Percentiles rank a stretch among this genome's conserved stretches.
phyloP scores from a whole-genome alignment of 2,329 filamentous ascomycete species.

The Ceratocystis cacaofunesta region DNA sequence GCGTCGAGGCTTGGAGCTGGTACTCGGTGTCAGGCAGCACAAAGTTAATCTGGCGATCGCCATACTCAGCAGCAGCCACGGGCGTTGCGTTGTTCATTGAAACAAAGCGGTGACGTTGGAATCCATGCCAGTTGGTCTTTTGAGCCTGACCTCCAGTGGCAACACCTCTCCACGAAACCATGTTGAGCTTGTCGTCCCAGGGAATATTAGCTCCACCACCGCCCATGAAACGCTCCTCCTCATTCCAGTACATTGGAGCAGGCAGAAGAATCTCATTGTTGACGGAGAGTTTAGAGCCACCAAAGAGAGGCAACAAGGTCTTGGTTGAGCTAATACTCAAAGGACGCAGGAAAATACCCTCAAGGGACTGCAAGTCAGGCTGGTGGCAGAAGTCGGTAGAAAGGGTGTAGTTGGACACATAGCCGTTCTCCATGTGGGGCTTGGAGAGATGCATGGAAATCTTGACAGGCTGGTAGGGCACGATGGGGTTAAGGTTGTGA shows the following conservation, averaged over 20 bases:
- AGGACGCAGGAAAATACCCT: slow-evolving; percentile 50
- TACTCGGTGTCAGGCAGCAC: slow-evolving; percentile 36
- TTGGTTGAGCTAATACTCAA: slow-evolving; percentile 41
- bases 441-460: slow-evolving; percentile 33
- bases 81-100: slow-evolving; percentile 55
- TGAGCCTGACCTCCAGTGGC: slow-evolving; percentile 49
- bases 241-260: slow-evolving; percentile 53
- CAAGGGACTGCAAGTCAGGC: slow-evolving; percentile 45
- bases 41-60: slow-evolving; percentile 36
- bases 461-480: slow-evolving; percentile 31
- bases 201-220: slow-evolving; percentile 36
- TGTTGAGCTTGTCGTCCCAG: slow-evolving; percentile 42
- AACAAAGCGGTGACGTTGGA: slow-evolving; percentile 62
- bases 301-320: slow-evolving; percentile 49
- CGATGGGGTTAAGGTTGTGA: slow-evolving; percentile 28
- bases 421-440: slow-evolving; percentile 40
- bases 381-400: slow-evolving; percentile 51
- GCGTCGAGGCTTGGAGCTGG: slow-evolving; percentile 23
- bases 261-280: slow-evolving; percentile 59
- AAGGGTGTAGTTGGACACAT: slow-evolving; percentile 45
- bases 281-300: slow-evolving; percentile 51
- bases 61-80: slow-evolving; percentile 34
- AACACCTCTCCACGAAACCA: slow-evolving; percentile 50
- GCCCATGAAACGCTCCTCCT: slow-evolving; percentile 47
- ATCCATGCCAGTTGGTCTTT: slow-evolving; percentile 50